Evolutionary conservation across 305 asterid species (phyloP).

Genomic region (Vinca major): DNA sequence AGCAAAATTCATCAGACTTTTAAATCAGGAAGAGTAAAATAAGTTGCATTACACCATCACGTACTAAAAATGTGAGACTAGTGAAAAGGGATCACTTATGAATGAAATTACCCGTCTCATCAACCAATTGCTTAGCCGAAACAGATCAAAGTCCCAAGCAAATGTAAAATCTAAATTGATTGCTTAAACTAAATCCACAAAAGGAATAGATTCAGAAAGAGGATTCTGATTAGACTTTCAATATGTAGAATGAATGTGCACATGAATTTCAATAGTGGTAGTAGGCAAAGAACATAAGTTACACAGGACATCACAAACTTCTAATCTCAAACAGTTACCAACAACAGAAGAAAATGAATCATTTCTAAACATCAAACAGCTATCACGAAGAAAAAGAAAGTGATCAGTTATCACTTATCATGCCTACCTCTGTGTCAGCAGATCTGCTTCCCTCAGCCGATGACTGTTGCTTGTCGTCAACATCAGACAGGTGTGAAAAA

Average conservation of each 20-base stretch:
- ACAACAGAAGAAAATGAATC: constrained; percentile 12
- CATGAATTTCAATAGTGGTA: background rate
- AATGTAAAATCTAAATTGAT: background rate
- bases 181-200: background rate
- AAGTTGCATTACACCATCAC: background rate
- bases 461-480: constrained; percentile 25
- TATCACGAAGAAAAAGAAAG: constrained; percentile 10
- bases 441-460: constrained; percentile 31
- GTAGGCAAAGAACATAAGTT: background rate
- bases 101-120: background rate
- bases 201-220: background rate
- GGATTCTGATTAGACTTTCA: background rate
- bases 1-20: constrained; percentile 2
- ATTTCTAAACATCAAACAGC: constrained; percentile 4
- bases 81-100: background rate
- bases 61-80: background rate
- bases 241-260: background rate
- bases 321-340: background rate
- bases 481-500: constrained; percentile 60
- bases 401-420: constrained; percentile 9
- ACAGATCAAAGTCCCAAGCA: constrained; percentile 5
- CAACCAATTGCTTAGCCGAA: background rate
- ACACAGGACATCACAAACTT: background rate
- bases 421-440: constrained; percentile 45
- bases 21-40: background rate